phyloP scores from a whole-genome alignment of 192 early-diverging fungal genomes.

The Linnemannia schmuckeri region DNA sequence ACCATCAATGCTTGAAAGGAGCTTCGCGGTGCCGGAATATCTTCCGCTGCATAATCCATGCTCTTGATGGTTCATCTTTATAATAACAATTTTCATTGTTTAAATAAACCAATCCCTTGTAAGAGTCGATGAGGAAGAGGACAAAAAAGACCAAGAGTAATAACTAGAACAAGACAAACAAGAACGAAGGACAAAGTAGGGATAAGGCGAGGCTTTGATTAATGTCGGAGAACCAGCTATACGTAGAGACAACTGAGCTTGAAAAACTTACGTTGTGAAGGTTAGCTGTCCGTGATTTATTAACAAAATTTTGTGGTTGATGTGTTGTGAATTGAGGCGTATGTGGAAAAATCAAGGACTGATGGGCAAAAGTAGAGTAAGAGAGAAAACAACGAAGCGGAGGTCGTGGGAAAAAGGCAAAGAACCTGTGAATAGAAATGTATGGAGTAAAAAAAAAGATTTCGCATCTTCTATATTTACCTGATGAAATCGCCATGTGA shows the following conservation, averaged over 20 bases:
- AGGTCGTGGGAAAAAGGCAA: too few species aligned
- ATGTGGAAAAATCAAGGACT: neutral
- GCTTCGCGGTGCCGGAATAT: conserved; percentile 25
- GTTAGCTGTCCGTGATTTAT: neutral
- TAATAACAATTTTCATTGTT: conserved; percentile 26
- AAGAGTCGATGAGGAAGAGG: conserved; percentile 2
- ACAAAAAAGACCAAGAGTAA: conserved; percentile 11
- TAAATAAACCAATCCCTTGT: conserved; percentile 13
- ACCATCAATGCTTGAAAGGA: conserved; percentile 16
- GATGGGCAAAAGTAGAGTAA: too few species aligned
- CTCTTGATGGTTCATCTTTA: conserved; percentile 12
- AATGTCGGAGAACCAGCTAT: conserved; percentile 6
- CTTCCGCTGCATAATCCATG: conserved; percentile 15
- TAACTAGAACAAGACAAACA: conserved; percentile 18
- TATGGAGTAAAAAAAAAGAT: too few species aligned
- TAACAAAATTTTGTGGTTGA: neutral
- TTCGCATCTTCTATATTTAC: neutral
- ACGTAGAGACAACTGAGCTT: conserved; percentile 6
- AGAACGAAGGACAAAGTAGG: neutral
- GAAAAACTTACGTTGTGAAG: conserved; percentile 13
- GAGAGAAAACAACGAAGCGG: too few species aligned
- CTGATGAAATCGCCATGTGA: neutral
- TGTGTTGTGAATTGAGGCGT: too few species aligned
- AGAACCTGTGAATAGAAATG: too few species aligned
- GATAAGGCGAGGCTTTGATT: conserved; percentile 7